Percentiles rank a stretch among this genome's conserved stretches.
These are phyloP conservation scores for Beta vulgaris DNA, from an alignment of 148 eudicot species.

Conservation along the genomic window DNA sequence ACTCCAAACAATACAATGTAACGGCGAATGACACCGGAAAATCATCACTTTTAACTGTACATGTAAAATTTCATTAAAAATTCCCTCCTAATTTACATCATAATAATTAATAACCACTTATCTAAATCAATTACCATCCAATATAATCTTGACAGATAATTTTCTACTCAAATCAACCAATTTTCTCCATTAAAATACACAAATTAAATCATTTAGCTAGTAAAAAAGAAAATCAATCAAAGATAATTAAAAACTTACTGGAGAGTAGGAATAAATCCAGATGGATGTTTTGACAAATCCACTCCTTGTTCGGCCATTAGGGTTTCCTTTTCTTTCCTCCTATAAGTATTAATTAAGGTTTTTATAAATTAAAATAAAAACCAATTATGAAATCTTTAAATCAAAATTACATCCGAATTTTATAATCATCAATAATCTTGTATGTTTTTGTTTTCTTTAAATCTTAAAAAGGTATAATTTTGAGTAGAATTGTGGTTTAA, in stretches of 20 bases:
- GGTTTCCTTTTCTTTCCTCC: background rate
- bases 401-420: background rate
- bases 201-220: background rate
- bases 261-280: slow-evolving; percentile 67
- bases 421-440: background rate
- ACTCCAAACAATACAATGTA: too few relatives aligned
- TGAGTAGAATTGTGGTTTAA: background rate
- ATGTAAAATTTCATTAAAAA: too few relatives aligned
- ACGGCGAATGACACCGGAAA: too few relatives aligned
- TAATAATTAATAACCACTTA: too few relatives aligned
- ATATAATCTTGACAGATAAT: background rate
- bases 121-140: background rate
- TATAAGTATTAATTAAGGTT: background rate
- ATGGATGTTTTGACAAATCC: slow-evolving; percentile 61
- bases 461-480: too few relatives aligned
- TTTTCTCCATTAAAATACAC: background rate
- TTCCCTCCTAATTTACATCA: too few relatives aligned
- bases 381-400: too few relatives aligned
- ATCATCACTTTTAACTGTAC: too few relatives aligned
- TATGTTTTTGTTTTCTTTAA: background rate
- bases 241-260: slow-evolving; percentile 45
- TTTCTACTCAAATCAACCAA: background rate
- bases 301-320: slow-evolving; percentile 59
- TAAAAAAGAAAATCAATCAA: background rate
- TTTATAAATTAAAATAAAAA: too few relatives aligned